phyloP scores from a whole-genome alignment of 768 basidiomycete genomes.

The Suillus plorans region DNA sequence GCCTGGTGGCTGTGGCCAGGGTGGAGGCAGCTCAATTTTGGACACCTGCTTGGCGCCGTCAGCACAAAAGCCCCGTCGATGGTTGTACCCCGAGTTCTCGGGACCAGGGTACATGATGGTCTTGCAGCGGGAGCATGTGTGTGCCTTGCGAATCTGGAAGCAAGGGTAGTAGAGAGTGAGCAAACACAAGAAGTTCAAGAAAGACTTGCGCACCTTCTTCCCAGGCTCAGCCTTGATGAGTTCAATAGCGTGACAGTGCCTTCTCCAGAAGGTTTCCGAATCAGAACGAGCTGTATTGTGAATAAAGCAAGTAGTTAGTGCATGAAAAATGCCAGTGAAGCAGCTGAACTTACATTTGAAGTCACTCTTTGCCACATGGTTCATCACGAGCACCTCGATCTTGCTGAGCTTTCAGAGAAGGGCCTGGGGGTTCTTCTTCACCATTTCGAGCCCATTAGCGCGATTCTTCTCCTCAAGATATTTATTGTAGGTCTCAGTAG shows the following conservation, averaged over 20 bases:
- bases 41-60: not conserved
- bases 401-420: conserved; percentile 12
- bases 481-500: conserved; percentile 13
- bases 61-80: conserved; percentile 7
- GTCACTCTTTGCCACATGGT: conserved; percentile 8
- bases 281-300: conserved; percentile 5
- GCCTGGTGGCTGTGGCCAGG: conserved; percentile 11
- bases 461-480: conserved; percentile 1
- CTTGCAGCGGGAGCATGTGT: conserved; percentile 11
- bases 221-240: conserved; percentile 2
- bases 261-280: conserved; percentile 13
- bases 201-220: not conserved
- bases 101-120: conserved; percentile 17
- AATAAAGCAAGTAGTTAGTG: not conserved
- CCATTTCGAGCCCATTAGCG: not conserved
- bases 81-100: conserved; percentile 9
- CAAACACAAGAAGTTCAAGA: not conserved
- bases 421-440: conserved; percentile 15
- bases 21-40: not conserved
- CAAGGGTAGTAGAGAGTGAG: not conserved
- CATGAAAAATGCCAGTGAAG: not conserved
- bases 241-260: conserved; percentile 7
- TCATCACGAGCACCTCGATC: conserved; percentile 11
- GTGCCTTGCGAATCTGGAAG: not conserved
- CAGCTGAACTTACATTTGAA: conserved; percentile 12